These are phyloP conservation scores for Cytospora mali DNA, from an alignment of 2,329 filamentous ascomycete genomes.

Conservation along the genomic window DNA sequence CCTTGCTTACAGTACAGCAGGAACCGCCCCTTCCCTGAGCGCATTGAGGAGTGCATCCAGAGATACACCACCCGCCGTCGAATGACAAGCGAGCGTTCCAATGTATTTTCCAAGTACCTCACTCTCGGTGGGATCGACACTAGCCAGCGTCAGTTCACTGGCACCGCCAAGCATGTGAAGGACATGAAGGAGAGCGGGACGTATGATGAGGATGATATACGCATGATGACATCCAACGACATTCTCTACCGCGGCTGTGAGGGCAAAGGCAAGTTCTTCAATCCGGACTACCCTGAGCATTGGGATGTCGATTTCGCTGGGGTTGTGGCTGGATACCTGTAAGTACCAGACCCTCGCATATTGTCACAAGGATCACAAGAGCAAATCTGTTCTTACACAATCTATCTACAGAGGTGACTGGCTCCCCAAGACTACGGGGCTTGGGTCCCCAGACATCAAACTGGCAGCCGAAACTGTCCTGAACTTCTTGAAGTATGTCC, in stretches of 20 bases:
- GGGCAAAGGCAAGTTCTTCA: constrained; percentile 48
- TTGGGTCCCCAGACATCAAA: constrained; percentile 57
- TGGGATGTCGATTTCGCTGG: constrained; percentile 82
- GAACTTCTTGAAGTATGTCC: constrained; percentile 87
- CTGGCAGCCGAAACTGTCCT: constrained; percentile 68
- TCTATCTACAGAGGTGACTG: constrained; percentile 50
- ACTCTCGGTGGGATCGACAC: constrained; percentile 78
- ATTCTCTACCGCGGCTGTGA: constrained; percentile 53
- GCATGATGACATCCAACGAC: constrained; percentile 65
- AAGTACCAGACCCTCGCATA: constrained; percentile 38
- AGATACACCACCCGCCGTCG: constrained; percentile 79
- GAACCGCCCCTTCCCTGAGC: constrained; percentile 60
- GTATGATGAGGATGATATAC: constrained; percentile 60
- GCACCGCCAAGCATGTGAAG: constrained; percentile 46
- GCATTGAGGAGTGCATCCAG: constrained; percentile 83
- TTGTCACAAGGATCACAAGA: neutral
- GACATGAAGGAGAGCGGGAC: constrained; percentile 51
- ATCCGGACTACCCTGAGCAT: constrained; percentile 50
- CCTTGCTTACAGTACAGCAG: constrained; percentile 40
- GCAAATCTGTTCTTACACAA: neutral
- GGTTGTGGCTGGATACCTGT: constrained; percentile 80
- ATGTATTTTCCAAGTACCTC: constrained; percentile 79
- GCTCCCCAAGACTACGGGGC: constrained; percentile 59
- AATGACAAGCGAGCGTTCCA: constrained; percentile 62
- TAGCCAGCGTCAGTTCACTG: constrained; percentile 58